These are phyloP conservation scores for Thielaviopsis cerberus DNA, from an alignment of 2,329 filamentous ascomycete genomes.

Conservation along the genomic window DNA sequence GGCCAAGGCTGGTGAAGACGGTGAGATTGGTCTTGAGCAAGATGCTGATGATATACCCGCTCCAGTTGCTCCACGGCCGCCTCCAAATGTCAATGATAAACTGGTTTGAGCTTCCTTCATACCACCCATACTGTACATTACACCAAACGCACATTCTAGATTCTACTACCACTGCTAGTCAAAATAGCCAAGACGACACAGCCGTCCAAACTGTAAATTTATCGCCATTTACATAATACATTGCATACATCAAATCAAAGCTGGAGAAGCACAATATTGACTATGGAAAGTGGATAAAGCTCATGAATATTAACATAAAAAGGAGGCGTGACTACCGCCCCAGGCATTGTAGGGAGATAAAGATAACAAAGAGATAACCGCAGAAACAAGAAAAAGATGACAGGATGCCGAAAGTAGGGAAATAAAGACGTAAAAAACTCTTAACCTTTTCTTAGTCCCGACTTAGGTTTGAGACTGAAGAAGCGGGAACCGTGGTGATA, in stretches of 20 bases:
- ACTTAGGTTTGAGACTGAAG: background rate
- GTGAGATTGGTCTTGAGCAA: background rate
- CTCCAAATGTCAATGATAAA: background rate
- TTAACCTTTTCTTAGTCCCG: background rate
- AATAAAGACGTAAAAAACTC: background rate
- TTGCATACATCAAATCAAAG: background rate
- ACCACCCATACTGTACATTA: background rate
- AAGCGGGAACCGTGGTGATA: background rate
- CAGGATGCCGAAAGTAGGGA: background rate
- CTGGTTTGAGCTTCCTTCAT: background rate
- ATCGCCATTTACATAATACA: background rate
- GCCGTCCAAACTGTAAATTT: background rate
- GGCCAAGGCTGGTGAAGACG: background rate
- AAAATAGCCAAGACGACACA: background rate
- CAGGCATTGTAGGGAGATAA: slow-evolving; percentile 15
- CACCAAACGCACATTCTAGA: background rate
- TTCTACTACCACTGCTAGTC: background rate
- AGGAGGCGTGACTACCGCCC: background rate
- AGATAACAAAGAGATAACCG: slow-evolving; percentile 18
- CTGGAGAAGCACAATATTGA: background rate
- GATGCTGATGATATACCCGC: background rate
- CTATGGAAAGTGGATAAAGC: slow-evolving; percentile 4
- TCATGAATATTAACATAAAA: slow-evolving; percentile 8
- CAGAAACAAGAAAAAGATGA: background rate
- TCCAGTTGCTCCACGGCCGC: background rate